Evolutionary conservation across 202 grass and related monocot species (phyloP).

Genomic region (Bolboschoenoplectus hybrid): DNA sequence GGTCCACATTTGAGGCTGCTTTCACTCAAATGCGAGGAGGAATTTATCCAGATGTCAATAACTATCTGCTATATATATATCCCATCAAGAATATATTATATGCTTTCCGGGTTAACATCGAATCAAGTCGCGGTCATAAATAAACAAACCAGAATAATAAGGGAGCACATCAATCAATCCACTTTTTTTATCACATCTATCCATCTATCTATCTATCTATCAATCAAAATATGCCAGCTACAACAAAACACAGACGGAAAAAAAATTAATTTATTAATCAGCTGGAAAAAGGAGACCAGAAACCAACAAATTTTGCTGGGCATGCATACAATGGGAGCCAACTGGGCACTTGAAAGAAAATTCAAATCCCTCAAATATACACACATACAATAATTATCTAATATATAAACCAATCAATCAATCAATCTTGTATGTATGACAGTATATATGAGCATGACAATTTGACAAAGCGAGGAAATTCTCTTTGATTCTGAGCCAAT

Average conservation of each 20-base stretch:
- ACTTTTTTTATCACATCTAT: neutral
- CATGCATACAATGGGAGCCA: neutral
- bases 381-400: neutral
- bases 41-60: neutral
- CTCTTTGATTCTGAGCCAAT: constrained; percentile 5
- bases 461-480: neutral
- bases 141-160: neutral
- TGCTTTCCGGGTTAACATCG: constrained; percentile 8
- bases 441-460: neutral
- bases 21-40: neutral
- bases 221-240: constrained; percentile 18
- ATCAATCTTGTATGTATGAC: neutral
- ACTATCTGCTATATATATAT: neutral
- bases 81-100: neutral
- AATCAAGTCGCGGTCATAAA: constrained; percentile 11
- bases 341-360: constrained; percentile 1
- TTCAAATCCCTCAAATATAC: neutral
- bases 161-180: neutral
- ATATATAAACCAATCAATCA: neutral
- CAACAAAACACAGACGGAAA: constrained; percentile 8
- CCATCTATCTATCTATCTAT: no score
- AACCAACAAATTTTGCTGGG: neutral
- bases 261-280: neutral
- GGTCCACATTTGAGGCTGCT: neutral
- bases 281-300: constrained; percentile 14